phyloP scores from a whole-genome alignment of 129 eudicot species.

The Tagetes erecta region DNA sequence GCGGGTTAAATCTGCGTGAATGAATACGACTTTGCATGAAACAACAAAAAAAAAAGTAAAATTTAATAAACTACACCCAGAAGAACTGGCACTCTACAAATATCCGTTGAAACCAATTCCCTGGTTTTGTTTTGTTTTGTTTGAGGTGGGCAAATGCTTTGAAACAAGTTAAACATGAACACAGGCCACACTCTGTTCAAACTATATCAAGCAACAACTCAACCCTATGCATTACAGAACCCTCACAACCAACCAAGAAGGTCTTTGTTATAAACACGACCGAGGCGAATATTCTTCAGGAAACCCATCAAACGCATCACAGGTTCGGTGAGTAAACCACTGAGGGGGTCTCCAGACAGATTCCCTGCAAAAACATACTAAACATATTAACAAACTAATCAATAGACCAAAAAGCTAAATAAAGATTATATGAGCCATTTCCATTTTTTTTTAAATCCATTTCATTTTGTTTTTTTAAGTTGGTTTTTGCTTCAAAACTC shows the following conservation, averaged over 20 bases:
- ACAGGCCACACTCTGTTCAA: constrained; percentile 31
- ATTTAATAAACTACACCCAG: constrained; percentile 34
- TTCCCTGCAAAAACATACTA: background rate
- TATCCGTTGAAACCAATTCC: constrained; percentile 36
- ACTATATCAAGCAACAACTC: constrained; percentile 23
- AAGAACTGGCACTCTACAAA: constrained; percentile 34
- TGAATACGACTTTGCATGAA: background rate
- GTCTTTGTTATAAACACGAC: background rate
- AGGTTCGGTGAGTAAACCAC: constrained; percentile 4
- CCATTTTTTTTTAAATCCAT: too few relatives aligned
- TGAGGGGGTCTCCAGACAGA: constrained; percentile 4
- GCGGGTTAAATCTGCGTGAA: background rate
- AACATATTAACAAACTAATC: background rate
- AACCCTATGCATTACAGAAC: constrained; percentile 20
- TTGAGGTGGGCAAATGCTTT: constrained; percentile 34
- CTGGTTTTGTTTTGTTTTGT: constrained; percentile 27
- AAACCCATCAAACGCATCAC: background rate
- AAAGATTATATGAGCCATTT: background rate
- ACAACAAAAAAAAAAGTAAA: constrained; percentile 15
- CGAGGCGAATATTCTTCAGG: background rate
- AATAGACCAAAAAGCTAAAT: background rate
- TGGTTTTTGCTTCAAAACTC: too few relatives aligned
- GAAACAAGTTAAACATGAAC: constrained; percentile 35
- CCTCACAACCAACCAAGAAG: constrained; percentile 16
- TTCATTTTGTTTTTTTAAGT: too few relatives aligned